These are phyloP conservation scores for Eucalyptus marginata DNA, from an alignment of 345 rosid species.

Conservation along the genomic window DNA sequence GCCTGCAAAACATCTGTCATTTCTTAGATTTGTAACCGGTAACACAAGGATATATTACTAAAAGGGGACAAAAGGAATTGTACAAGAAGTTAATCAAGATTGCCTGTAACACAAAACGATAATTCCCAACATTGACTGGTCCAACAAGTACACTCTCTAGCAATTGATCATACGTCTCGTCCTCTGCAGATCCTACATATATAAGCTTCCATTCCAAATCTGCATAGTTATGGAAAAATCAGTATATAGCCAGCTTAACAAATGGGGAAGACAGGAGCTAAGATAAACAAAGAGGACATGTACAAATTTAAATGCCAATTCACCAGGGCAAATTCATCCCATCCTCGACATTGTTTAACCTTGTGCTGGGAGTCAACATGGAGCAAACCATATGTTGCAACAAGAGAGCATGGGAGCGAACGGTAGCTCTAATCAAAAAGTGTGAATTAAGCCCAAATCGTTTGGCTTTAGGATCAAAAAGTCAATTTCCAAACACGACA, in stretches of 20 bases:
- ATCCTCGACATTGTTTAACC: neutral
- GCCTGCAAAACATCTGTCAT: conserved; percentile 31
- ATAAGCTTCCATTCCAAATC: conserved; percentile 96
- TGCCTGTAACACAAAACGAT: conserved; percentile 83
- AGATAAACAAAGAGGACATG: neutral
- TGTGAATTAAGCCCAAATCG: neutral
- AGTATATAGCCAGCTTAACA: neutral
- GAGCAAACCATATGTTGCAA: neutral
- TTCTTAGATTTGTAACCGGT: neutral
- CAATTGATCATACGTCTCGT: conserved; percentile 77
- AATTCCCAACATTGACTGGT: conserved; percentile 89
- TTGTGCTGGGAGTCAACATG: neutral
- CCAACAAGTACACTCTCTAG: conserved; percentile 90
- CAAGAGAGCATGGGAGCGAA: neutral
- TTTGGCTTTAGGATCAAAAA: neutral
- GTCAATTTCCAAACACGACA: neutral
- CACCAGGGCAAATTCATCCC: neutral
- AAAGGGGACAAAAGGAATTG: neutral
- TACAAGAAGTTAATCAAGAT: neutral
- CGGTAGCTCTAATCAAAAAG: neutral
- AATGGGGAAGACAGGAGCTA: neutral
- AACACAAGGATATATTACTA: neutral
- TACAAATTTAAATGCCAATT: neutral
- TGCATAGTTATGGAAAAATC: conserved; percentile 4
- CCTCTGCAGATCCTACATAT: conserved; percentile 97